phyloP scores from a whole-genome alignment of 1,284 basidiomycete species.

The Pseudozyma hubeiensis region DNA sequence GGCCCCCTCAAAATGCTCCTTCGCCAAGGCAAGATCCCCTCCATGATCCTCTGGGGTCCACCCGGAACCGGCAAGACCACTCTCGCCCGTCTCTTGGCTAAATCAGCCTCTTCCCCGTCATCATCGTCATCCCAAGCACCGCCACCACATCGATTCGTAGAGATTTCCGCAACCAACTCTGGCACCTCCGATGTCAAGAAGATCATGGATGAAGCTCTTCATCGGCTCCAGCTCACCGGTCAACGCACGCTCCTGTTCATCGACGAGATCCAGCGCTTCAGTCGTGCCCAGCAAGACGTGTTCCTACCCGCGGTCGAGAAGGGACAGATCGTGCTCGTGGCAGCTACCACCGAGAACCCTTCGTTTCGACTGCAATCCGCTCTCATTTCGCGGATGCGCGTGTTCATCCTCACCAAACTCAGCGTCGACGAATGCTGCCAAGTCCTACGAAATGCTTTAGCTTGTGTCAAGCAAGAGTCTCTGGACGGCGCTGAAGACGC shows the following conservation, averaged over 20 bases:
- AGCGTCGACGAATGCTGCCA: conserved; percentile 48
- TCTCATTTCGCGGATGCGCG: conserved; percentile 82
- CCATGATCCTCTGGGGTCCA: conserved; percentile 66
- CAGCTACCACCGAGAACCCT: conserved; percentile 92
- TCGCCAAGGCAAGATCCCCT: conserved; percentile 55
- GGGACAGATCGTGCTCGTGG: conserved; percentile 74
- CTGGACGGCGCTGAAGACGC: background rate
- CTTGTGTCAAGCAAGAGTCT: conserved; percentile 27
- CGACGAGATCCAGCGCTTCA: conserved; percentile 87
- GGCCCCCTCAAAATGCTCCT: conserved; percentile 60
- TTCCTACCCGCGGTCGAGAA: conserved; percentile 48
- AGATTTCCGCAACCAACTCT: conserved; percentile 71
- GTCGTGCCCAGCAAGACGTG: conserved; percentile 80
- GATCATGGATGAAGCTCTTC: conserved; percentile 83
- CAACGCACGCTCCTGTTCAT: conserved; percentile 80
- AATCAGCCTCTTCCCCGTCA: conserved; percentile 76
- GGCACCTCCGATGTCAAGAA: conserved; percentile 83
- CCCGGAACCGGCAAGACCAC: conserved; percentile 79
- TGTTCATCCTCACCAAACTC: conserved; percentile 65
- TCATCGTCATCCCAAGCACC: conserved; percentile 67
- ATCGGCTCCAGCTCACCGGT: conserved; percentile 77
- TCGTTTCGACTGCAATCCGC: conserved; percentile 80
- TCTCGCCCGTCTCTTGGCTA: conserved; percentile 78
- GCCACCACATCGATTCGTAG: conserved; percentile 57
- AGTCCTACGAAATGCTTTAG: conserved; percentile 51